phyloP scores from a whole-genome alignment of 345 rosid genomes.

The Cochlearia excelsa region DNA sequence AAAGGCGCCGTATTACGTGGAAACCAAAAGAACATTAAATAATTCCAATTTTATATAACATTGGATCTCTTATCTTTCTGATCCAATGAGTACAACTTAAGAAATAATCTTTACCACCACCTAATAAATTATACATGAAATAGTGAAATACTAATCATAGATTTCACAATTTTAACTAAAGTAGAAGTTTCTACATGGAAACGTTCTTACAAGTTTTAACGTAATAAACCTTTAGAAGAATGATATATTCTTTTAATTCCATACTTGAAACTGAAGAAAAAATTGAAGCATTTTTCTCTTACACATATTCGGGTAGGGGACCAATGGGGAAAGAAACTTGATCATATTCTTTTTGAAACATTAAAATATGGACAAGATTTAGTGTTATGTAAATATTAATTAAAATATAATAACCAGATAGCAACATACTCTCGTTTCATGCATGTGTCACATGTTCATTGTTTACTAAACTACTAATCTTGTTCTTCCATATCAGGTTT shows the following conservation, averaged over 20 bases:
- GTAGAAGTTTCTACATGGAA: constrained; percentile 5
- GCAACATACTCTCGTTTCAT: not conserved
- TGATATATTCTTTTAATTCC: constrained; percentile 15
- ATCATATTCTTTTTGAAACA: constrained; percentile 20
- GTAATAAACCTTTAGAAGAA: not conserved
- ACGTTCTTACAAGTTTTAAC: not conserved
- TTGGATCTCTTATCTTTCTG: constrained; percentile 4
- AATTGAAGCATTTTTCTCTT: constrained; percentile 23
- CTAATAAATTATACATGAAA: not conserved
- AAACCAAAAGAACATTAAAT: constrained; percentile 10
- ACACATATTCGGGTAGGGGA: constrained; percentile 22
- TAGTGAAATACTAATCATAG: not conserved
- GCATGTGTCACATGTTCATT: constrained; percentile 15
- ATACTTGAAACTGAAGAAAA: constrained; percentile 34
- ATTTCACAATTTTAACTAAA: not conserved
- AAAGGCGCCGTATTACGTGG: constrained; percentile 31
- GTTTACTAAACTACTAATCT: constrained; percentile 3
- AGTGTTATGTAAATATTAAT: not conserved
- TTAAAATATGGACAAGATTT: not conserved
- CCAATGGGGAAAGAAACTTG: constrained; percentile 27
- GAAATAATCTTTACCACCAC: constrained; percentile 29
- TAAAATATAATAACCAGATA: no score
- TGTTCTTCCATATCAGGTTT: constrained; percentile 12
- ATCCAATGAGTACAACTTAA: constrained; percentile 17
- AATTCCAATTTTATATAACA: constrained; percentile 5